Evolutionary conservation across 345 rosid genomes (phyloP), one percentile per base, ranked within the genome.

Genomic region (Combretum micranthum): DNA sequence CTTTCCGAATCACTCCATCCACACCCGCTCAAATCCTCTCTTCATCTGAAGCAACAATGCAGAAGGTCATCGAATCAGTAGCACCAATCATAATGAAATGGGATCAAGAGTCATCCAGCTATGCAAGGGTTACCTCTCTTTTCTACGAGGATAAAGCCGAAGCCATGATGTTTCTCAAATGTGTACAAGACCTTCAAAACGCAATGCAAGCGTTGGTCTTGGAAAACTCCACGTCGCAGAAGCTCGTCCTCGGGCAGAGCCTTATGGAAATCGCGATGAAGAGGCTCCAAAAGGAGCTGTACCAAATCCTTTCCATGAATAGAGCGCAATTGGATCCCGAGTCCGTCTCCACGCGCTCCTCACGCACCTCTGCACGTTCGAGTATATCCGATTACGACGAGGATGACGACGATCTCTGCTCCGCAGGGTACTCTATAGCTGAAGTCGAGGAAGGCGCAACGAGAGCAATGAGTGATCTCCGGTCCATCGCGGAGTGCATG

Each of bases 111-210:
- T 54, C 77, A 0, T 69, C 83, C 0, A 64, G 72, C 21, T 65
- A 65, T 50, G 81, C 78, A 7, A 75, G 32, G 45, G 70, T 77
- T 21, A 80, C 83, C 50, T 78, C 75, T 22, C 74, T 90, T 57
- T 73, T 83, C 68, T 69, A 75, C 61, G 80, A 82, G 59, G 57
- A 61, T 68, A 83, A 78, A n/a, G 18, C 19, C 10, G 93, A 87
- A 69, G 88, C 95, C 16, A 70, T 52, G 64, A 48, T 64, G 70
- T 90, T 78, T 70, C 53, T 90, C 56, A 62, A 61, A 20, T 76
- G 85, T 52, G 76, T 87, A 15, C 64, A 58, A 23, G 72, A 70
- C 51, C 72, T 90, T 3, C 97, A 81, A 19, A 64, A 74, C 6
- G 70, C 82, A 9, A 90, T 87, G 95, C 81, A 75, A 11, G 56